A percentile compares a stretch with the other conserved stretches of the same genome.
Evolutionary conservation across 306 rosid species (phyloP).

Genomic region (Carpinus viminea): DNA sequence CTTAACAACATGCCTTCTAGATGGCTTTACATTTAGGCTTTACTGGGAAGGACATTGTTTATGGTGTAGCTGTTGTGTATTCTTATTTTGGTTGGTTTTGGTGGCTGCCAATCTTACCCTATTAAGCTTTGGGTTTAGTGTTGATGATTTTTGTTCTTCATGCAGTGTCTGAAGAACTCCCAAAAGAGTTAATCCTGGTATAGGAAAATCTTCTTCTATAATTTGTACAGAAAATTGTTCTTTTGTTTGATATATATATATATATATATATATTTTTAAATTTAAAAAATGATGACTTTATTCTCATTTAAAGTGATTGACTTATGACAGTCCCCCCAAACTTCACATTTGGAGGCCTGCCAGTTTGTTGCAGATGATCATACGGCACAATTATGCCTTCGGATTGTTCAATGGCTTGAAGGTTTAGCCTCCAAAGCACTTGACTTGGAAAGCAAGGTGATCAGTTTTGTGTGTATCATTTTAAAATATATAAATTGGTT

Average conservation of each 20-base stretch:
- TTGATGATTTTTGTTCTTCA: conserved; percentile 37
- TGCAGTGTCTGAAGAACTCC: conserved; percentile 85
- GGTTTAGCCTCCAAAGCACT: conserved; percentile 90
- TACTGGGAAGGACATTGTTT: not conserved
- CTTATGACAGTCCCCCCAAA: conserved; percentile 67
- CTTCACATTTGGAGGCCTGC: conserved; percentile 88
- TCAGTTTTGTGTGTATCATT: conserved; percentile 20
- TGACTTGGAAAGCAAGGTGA: conserved; percentile 89
- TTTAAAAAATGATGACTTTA: not conserved
- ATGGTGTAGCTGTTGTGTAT: not conserved
- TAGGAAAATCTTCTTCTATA: not conserved
- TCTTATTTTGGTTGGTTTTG: conserved; percentile 24
- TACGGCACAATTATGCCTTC: conserved; percentile 82
- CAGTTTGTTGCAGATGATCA: conserved; percentile 83
- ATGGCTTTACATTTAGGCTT: not conserved
- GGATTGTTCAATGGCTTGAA: conserved; percentile 97
- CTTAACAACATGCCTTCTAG: not conserved
- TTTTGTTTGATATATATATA: not conserved
- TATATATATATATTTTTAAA: no score
- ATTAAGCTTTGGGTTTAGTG: conserved; percentile 2
- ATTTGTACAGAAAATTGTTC: not conserved
- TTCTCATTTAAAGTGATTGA: conserved; percentile 34
- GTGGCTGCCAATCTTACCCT: conserved; percentile 1
- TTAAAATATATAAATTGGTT: conserved; percentile 22
- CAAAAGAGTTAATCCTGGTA: conserved; percentile 78